Percentiles rank a stretch among this genome's conserved stretches.
These are phyloP conservation scores for Elsinoe ampelina DNA, from an alignment of 2,329 filamentous ascomycete species.

Conservation along the genomic window DNA sequence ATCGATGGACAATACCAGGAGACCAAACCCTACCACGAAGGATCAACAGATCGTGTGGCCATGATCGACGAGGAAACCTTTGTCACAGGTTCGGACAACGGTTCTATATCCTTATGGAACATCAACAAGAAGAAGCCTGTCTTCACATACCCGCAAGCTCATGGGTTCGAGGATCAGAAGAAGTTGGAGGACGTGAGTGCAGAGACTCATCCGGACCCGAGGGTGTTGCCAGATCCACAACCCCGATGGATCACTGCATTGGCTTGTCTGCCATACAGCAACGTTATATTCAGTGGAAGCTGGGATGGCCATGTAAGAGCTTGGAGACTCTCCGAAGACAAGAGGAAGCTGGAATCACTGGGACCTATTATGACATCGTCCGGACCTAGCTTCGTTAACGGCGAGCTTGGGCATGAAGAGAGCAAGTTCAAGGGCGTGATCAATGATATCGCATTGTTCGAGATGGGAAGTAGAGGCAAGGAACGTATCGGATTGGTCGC, in stretches of 20 bases:
- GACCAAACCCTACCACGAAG: constrained; percentile 53
- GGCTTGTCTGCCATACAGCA: constrained; percentile 76
- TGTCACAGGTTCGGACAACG: constrained; percentile 89
- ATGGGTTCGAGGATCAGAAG: constrained; percentile 70
- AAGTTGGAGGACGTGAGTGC: constrained; percentile 61
- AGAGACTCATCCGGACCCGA: constrained; percentile 48
- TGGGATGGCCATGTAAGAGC: constrained; percentile 85
- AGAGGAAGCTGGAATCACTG: constrained; percentile 62
- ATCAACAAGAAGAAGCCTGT: constrained; percentile 91
- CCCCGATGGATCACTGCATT: constrained; percentile 89
- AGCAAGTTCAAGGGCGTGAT: constrained; percentile 60
- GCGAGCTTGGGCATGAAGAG: constrained; percentile 17
- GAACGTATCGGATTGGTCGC: constrained; percentile 71
- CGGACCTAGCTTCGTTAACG: constrained; percentile 18
- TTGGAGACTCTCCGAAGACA: constrained; percentile 79
- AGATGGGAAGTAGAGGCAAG: constrained; percentile 66
- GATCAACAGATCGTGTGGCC: constrained; percentile 83
- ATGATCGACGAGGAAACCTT: constrained; percentile 84
- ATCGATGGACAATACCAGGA: constrained; percentile 27
- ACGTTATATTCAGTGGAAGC: constrained; percentile 81
- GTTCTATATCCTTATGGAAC: constrained; percentile 77
- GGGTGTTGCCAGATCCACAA: constrained; percentile 37
- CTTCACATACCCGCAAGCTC: constrained; percentile 67
- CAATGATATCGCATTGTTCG: constrained; percentile 81
- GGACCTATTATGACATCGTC: constrained; percentile 45